phyloP scores from a whole-genome alignment of 2,329 filamentous ascomycete species.

The Penicillium hesseltinei region DNA sequence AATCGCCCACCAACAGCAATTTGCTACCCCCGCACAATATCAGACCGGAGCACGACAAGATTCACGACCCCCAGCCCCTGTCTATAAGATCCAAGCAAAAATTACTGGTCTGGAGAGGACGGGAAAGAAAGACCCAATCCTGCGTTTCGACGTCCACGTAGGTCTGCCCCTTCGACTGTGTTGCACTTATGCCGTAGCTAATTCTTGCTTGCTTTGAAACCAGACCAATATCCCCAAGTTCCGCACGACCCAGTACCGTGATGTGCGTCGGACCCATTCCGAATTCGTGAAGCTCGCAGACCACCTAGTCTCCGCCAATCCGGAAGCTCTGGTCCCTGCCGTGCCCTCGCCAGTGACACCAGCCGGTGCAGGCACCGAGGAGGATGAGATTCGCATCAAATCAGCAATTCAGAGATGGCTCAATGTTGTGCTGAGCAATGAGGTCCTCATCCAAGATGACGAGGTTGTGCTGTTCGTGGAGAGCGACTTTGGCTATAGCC shows the following conservation, averaged over 20 bases:
- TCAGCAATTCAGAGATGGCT: conserved; percentile 89
- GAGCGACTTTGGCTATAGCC: conserved; percentile 97
- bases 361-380: conserved; percentile 91
- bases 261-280: conserved; percentile 90
- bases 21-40: conserved; percentile 49
- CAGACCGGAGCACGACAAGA: conserved; percentile 42
- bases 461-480: conserved; percentile 99
- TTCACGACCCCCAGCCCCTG: conserved; percentile 55
- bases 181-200: conserved; percentile 6
- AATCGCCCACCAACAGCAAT: conserved; percentile 41
- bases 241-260: conserved; percentile 95
- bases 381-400: conserved; percentile 89
- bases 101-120: conserved; percentile 90
- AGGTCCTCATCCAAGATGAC: conserved; percentile 89
- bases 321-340: conserved; percentile 88
- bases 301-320: conserved; percentile 95
- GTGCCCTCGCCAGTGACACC: conserved; percentile 94
- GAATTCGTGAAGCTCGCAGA: conserved; percentile 97
- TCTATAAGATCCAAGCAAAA: conserved; percentile 88
- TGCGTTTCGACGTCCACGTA: conserved; percentile 97
- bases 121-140: conserved; percentile 90
- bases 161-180: conserved; percentile 33
- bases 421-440: conserved; percentile 87
- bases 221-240: conserved; percentile 99
- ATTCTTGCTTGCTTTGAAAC: conserved; percentile 2